These are phyloP conservation scores for Caryopteris hybrid DNA, from an alignment of 305 asterid species.

Conservation along the genomic window DNA sequence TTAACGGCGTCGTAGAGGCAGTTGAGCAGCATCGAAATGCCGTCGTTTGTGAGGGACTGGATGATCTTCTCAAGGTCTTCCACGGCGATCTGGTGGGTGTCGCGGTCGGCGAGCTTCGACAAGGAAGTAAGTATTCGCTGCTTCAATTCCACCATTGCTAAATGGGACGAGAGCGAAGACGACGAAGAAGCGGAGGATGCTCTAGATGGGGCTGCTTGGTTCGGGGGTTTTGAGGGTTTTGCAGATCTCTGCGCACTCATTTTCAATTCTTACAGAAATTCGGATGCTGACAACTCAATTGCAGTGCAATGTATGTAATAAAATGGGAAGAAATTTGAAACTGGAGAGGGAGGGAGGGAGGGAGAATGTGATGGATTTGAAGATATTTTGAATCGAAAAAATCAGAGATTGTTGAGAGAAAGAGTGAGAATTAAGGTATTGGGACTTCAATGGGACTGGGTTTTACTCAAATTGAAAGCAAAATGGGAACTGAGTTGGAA, in stretches of 20 bases:
- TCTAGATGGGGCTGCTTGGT: conserved; percentile 35
- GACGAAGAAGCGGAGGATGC: conserved; percentile 43
- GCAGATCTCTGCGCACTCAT: conserved; percentile 62
- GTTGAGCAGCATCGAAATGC: conserved; percentile 84
- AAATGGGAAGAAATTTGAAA: conserved; percentile 10
- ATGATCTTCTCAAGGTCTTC: conserved; percentile 88
- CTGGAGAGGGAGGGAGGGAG: conserved; percentile 8
- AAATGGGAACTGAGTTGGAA: conserved; percentile 28
- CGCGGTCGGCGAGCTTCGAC: conserved; percentile 90
- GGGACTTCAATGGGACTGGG: background rate
- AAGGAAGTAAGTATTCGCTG: conserved; percentile 82
- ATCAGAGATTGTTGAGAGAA: background rate
- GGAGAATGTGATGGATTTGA: conserved; percentile 14
- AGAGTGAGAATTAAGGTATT: conserved; percentile 12
- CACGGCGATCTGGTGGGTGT: conserved; percentile 98
- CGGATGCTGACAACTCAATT: background rate
- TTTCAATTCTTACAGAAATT: background rate
- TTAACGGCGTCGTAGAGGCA: conserved; percentile 84
- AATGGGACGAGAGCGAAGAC: conserved; percentile 66
- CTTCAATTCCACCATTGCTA: conserved; percentile 96
- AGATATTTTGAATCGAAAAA: background rate
- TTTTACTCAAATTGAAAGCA: conserved; percentile 30
- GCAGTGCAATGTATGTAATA: background rate
- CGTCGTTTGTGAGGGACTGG: conserved; percentile 70
- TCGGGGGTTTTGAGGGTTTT: conserved; percentile 69